Conservation (phyloP, 768 basidiomycete genomes). For the Filobasidium floriforme region DNA sequence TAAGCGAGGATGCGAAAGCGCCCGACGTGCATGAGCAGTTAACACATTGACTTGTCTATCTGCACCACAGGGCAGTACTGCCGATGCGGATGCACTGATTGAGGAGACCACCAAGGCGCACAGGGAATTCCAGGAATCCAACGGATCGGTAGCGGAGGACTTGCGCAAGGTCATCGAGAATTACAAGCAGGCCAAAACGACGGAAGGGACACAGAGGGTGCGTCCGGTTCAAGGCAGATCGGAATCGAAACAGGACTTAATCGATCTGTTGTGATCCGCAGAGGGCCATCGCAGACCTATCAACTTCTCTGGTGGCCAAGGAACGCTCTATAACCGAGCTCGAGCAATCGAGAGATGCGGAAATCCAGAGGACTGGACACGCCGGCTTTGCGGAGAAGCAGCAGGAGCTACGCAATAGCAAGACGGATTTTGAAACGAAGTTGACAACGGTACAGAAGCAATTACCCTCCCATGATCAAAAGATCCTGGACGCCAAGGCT, state of each 20-base stretch:
- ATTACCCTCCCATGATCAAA: conserved; percentile 8
- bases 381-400: conserved; percentile 7
- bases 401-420: conserved; percentile 4
- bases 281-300: neutral
- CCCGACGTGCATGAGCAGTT: neutral
- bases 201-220: no score
- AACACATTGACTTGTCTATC: neutral
- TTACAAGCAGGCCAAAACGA: neutral
- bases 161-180: neutral
- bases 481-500: conserved; percentile 2
- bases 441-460: conserved; percentile 6
- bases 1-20: neutral
- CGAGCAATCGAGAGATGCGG: conserved; percentile 6
- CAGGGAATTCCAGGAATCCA: neutral
- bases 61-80: neutral
- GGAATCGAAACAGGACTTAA: no score
- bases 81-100: neutral
- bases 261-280: neutral
- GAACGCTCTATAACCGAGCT: neutral
- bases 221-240: no score
- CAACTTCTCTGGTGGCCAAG: neutral
- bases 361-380: conserved; percentile 10
- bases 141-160: neutral
- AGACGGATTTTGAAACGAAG: neutral
- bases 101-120: neutral